Base-by-base conservation (phyloP, 2,329 filamentous ascomycete species). In the Lecanicillium sp. region DNA sequence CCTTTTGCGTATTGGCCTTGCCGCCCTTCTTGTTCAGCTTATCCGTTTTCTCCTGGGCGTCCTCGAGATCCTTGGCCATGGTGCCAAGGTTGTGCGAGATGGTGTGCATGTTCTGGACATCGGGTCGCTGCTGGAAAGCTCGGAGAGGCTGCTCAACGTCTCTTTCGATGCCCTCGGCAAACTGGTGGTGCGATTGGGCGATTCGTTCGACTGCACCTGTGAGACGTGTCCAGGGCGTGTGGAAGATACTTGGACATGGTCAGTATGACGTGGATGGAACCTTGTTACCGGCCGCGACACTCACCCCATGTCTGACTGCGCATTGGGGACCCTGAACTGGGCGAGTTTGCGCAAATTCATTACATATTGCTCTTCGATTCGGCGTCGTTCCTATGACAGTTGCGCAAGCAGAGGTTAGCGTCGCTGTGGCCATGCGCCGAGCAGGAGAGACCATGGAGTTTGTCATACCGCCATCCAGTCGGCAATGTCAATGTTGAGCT, bases 381-480 rank as follows among this genome's bases (percentile, higher is more conserved):
- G 84, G 58, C 89, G 83, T 51, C 92, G 86, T 69, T 98, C 92
- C 90, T 96, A 59, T 5, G 37, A 35, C 40, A 37, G 32, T 19
- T 25, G 22, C 22, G 22, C 22, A 25, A 25, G 11, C 22, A 25
- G 34, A 9, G 41, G 34, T 44, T 45, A 45, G 44, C 39, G 8
- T n/a, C 29, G 29, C 6, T 13, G 30, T 8, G 30, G 9, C 7
- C 30, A 15, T 11, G 18, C 9, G 30, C 7, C 4, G 29, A 16
- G 16, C 29, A 8, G 22, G 16, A 13, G 29, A 31, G n/a, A 33
- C 14, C 29, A 30, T 34, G 33, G 25, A 8, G 28, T 14, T 12
- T 19, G 35, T 35, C 64, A 63, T 78, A 95, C 89, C 81, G 90
- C 84, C 45, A 98, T 75, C 87, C 90, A 98, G 65, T 96, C 90